Evolutionary conservation across 495 filamentous ascomycete genomes (phyloP), one percentile per base, ranked within the genome.

Genomic region (Penicillium psychrofluorescens): DNA sequence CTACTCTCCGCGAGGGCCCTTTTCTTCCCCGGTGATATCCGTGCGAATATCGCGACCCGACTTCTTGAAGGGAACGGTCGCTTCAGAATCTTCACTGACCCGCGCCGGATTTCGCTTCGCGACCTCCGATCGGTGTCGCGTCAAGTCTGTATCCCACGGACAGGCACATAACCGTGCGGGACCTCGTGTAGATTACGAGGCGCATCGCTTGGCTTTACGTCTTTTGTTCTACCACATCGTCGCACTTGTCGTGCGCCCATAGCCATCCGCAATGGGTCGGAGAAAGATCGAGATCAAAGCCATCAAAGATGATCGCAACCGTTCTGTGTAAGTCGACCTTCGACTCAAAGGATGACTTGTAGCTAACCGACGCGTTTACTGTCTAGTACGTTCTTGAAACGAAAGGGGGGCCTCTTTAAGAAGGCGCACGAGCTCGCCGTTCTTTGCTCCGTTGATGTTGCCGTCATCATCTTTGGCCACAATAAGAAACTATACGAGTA

Each of bases 401-500:
- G 92, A 67, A 98, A 98, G 70, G 92, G 91, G 53, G 92, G 92
- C 55, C 76, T 98, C 16, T 97, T 98, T 78, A 98, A 98, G 79
- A 98, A 98, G 77, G 92, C 92, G 43, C 88, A 98, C 70, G 92
- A 98, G 75, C 78, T 98, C 16, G 95, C 91, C 47, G 92, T 97
- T 35, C 82, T 98, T 48, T 98, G 92, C 64, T 95, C 88, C 36
- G 92, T 98, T 55, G 94, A 98, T 66, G 91, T 98, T 51, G 92
- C 94, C 22, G 92, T 98, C 46, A 90, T 98, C 54, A 96, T 98
- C 53, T 97, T 96, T 60, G 90, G 90, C 51, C 86, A 85, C 64
- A 97, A 97, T 66, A 97, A 96, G 74, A 95, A 96, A 66, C 76
- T 98, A 29, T 95, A 96, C 68, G 88, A 98, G 67, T 98, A 92